phyloP scores from a whole-genome alignment of 768 basidiomycete species.

The Trametes gibbosa region DNA sequence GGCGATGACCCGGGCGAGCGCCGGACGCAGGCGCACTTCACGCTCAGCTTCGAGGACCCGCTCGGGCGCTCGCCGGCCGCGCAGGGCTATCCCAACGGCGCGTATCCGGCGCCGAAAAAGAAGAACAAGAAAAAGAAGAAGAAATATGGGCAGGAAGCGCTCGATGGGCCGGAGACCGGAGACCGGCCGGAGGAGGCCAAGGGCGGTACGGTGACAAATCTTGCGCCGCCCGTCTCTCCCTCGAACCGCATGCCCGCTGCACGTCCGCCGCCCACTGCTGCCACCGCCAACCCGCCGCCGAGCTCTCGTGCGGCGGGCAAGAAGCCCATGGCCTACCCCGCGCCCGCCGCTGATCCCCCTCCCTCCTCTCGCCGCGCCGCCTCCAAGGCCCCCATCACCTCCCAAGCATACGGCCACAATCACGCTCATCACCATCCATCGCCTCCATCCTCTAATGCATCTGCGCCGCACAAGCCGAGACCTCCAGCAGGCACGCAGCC shows the following conservation, averaged over 20 bases:
- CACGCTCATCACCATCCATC: slow-evolving; percentile 57
- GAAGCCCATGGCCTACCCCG: slow-evolving; percentile 80
- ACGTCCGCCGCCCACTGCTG: slow-evolving; percentile 36
- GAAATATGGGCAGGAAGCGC: slow-evolving; percentile 16
- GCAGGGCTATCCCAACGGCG: slow-evolving; percentile 22
- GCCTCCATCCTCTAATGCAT: slow-evolving; percentile 42
- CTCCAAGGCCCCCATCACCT: slow-evolving; percentile 55
- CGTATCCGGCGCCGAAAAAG: slow-evolving; percentile 16
- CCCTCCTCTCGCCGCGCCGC: slow-evolving; percentile 37
- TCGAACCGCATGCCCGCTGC: slow-evolving; percentile 44
- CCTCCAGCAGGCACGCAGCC: slow-evolving; percentile 33
- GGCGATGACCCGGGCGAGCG: slow-evolving; percentile 31
- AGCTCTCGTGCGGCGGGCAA: slow-evolving; percentile 88
- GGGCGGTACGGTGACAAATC: slow-evolving; percentile 32
- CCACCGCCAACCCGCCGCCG: slow-evolving; percentile 49
- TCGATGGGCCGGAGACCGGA: slow-evolving; percentile 25
- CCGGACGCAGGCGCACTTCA: slow-evolving; percentile 36
- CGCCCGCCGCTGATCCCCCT: slow-evolving; percentile 36
- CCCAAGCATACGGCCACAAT: slow-evolving; percentile 48
- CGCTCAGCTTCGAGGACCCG: slow-evolving; percentile 40
- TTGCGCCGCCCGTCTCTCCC: slow-evolving; percentile 35
- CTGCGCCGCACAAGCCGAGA: slow-evolving; percentile 36
- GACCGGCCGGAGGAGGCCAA: slow-evolving; percentile 13
- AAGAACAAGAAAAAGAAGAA: slow-evolving; percentile 23
- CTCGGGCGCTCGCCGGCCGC: slow-evolving; percentile 6